Percentiles rank a stretch among this genome's conserved stretches.
Evolutionary conservation across 2,329 filamentous ascomycete genomes (phyloP).

Genomic region (Penicillium sp.): DNA sequence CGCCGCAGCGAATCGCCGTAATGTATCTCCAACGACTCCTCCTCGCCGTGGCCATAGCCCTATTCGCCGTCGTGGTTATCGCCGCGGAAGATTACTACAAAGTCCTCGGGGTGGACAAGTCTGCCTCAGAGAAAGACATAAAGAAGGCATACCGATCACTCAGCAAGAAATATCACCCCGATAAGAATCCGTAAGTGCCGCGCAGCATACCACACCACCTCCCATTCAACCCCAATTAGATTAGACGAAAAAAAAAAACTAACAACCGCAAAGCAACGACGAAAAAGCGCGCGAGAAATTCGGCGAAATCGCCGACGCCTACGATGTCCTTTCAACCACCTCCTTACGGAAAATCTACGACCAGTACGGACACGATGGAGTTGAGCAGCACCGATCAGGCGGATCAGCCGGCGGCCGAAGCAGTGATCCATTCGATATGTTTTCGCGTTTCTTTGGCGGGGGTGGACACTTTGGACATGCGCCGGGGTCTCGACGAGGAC

Average conservation of each 20-base stretch:
- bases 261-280: slow-evolving; percentile 65
- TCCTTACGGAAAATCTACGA: slow-evolving; percentile 90
- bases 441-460: slow-evolving; percentile 95
- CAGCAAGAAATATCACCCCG: slow-evolving; percentile 94
- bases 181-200: slow-evolving; percentile 86
- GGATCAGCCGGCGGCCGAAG: slow-evolving; percentile 60
- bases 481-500: slow-evolving; percentile 75
- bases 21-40: slow-evolving; percentile 43
- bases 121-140: slow-evolving; percentile 83
- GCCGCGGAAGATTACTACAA: slow-evolving; percentile 59
- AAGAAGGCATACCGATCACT: slow-evolving; percentile 91
- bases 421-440: slow-evolving; percentile 93
- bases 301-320: slow-evolving; percentile 90
- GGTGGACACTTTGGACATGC: slow-evolving; percentile 79
- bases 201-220: neutral
- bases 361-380: slow-evolving; percentile 86
- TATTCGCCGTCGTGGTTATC: slow-evolving; percentile 42
- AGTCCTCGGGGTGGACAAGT: slow-evolving; percentile 78
- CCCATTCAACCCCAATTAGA: neutral
- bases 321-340: slow-evolving; percentile 83
- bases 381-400: slow-evolving; percentile 80
- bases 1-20: slow-evolving; percentile 18
- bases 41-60: slow-evolving; percentile 38
- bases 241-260: neutral
- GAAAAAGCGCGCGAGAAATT: slow-evolving; percentile 85